These are phyloP conservation scores for Fusarium bulbicola DNA, from an alignment of 2,329 filamentous ascomycete species.

Conservation along the genomic window DNA sequence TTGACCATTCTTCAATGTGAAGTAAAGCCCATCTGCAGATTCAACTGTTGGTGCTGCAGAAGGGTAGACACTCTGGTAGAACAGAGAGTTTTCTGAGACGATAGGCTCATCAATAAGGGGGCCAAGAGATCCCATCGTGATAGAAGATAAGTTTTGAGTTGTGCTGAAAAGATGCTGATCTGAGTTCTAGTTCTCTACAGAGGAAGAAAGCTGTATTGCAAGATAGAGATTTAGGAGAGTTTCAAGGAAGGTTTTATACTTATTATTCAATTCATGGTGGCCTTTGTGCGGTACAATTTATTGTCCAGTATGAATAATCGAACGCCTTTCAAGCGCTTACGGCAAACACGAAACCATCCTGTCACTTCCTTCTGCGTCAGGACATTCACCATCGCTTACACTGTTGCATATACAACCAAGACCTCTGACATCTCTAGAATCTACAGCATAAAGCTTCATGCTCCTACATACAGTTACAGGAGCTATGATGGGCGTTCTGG, in stretches of 20 bases:
- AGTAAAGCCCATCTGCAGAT: background rate
- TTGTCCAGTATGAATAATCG: background rate
- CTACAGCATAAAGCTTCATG: background rate
- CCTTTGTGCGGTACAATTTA: background rate
- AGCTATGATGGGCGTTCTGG: background rate
- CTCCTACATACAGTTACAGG: background rate
- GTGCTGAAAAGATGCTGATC: background rate
- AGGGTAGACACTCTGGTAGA: background rate
- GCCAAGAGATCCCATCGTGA: background rate
- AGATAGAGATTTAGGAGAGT: fast-evolving
- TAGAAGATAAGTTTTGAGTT: background rate
- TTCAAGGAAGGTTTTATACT: background rate
- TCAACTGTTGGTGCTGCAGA: background rate
- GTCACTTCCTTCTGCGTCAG: background rate
- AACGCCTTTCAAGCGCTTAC: background rate
- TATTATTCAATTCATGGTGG: background rate
- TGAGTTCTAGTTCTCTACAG: background rate
- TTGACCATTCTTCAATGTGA: background rate
- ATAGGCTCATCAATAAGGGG: background rate
- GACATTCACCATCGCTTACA: background rate
- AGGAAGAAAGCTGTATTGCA: background rate
- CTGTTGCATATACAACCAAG: background rate
- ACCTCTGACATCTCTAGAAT: background rate
- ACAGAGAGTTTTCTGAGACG: background rate
- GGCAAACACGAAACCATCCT: background rate